A percentile compares a stretch with the other conserved stretches of the same genome.
phyloP scores from a whole-genome alignment of 768 basidiomycete species.

The Sarcodon aspratus region DNA sequence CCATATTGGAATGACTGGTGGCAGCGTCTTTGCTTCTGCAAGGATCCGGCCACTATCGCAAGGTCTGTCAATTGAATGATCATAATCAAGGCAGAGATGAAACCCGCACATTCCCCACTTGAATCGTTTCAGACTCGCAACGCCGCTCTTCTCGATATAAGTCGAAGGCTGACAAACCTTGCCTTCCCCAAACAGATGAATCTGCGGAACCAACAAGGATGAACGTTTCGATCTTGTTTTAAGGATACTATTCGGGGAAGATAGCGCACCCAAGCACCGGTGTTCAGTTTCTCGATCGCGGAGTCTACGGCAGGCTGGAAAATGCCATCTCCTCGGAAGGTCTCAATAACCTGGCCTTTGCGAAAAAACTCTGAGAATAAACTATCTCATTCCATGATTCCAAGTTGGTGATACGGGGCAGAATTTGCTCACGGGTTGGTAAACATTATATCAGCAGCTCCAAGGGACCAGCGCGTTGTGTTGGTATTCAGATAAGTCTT shows the following conservation, averaged over 20 bases:
- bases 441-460: constrained; percentile 90
- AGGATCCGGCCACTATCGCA: constrained; percentile 65
- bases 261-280: constrained; percentile 73
- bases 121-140: constrained; percentile 55
- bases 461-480: constrained; percentile 82
- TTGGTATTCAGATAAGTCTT: constrained; percentile 44
- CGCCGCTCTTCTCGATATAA: constrained; percentile 33
- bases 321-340: constrained; percentile 82
- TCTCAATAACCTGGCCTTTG: constrained; percentile 86
- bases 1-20: constrained; percentile 89
- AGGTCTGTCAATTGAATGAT: neutral
- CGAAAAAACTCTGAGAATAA: constrained; percentile 78
- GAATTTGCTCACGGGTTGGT: constrained; percentile 64
- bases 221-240: neutral
- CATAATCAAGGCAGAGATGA: neutral
- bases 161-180: constrained; percentile 67
- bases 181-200: constrained; percentile 88
- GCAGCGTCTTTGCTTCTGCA: constrained; percentile 54
- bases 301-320: constrained; percentile 78
- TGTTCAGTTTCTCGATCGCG: constrained; percentile 72
- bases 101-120: constrained; percentile 87
- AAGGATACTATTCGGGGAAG: neutral
- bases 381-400: constrained; percentile 31
- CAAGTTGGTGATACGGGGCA: constrained; percentile 5
- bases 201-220: constrained; percentile 27